These are phyloP conservation scores for Cladosporium cucumerinum DNA, from an alignment of 2,329 filamentous ascomycete genomes.

Conservation along the genomic window DNA sequence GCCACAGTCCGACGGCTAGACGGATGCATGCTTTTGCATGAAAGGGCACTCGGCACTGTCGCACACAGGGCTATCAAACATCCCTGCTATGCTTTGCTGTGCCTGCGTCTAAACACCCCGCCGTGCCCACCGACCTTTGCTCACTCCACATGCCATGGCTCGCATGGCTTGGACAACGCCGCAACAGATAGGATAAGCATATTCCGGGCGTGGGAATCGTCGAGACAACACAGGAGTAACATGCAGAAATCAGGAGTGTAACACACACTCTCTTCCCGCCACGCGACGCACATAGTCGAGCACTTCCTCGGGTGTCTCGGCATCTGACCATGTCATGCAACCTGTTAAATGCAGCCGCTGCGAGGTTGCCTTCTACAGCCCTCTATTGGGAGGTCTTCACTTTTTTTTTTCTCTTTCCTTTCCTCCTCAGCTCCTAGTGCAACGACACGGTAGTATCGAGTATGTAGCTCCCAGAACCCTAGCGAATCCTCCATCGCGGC, in stretches of 20 bases:
- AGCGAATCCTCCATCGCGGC: neutral
- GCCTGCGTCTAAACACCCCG: slow-evolving; percentile 9
- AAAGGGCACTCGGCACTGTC: neutral
- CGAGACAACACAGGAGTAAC: neutral
- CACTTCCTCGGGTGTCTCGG: neutral
- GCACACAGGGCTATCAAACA: neutral
- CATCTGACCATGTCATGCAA: neutral
- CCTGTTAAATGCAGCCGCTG: neutral
- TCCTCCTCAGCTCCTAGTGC: neutral
- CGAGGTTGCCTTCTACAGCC: neutral
- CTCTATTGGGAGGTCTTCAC: neutral
- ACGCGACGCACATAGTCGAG: neutral
- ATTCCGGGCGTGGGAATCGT: neutral
- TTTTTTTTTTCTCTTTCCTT: neutral
- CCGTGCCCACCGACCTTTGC: neutral
- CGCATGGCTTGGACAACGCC: neutral
- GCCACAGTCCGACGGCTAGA: neutral
- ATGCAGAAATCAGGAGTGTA: neutral
- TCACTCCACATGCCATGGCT: slow-evolving; percentile 6
- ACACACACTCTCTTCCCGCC: neutral
- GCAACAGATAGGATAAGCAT: neutral
- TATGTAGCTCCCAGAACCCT: neutral
- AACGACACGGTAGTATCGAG: neutral
- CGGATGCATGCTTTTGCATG: neutral
- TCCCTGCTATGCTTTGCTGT: slow-evolving; percentile 12